Evolutionary conservation across 768 basidiomycete species (phyloP).

Genomic region (Suillus subaureus): DNA sequence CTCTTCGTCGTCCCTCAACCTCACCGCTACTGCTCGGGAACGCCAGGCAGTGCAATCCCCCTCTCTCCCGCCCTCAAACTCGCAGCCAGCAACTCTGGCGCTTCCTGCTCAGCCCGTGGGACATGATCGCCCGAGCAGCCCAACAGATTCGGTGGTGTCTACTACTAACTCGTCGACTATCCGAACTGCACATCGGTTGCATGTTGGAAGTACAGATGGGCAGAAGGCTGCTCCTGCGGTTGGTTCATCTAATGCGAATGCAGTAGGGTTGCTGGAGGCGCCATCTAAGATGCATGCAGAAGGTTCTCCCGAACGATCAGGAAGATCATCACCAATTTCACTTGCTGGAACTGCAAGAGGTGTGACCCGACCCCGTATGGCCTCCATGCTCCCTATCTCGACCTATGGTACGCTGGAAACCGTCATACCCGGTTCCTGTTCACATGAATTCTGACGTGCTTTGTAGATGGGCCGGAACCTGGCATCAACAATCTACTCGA

Average conservation of each 20-base stretch:
- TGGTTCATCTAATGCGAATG: slow-evolving; percentile 83
- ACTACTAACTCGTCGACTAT: slow-evolving; percentile 65
- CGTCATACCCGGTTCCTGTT: background rate
- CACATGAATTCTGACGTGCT: slow-evolving; percentile 6
- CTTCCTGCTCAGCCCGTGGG: slow-evolving; percentile 20
- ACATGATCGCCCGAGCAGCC: slow-evolving; percentile 69
- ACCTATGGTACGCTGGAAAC: slow-evolving; percentile 59
- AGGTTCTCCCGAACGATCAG: slow-evolving; percentile 71
- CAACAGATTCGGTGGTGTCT: slow-evolving; percentile 81
- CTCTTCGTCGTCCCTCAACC: slow-evolving; percentile 64
- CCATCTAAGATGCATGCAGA: slow-evolving; percentile 69
- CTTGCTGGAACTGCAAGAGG: slow-evolving; percentile 57
- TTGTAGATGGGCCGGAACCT: slow-evolving; percentile 83
- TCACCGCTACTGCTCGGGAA: slow-evolving; percentile 46
- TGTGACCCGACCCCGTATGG: slow-evolving; percentile 46
- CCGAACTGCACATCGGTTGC: slow-evolving; percentile 60
- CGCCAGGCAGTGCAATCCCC: slow-evolving; percentile 38
- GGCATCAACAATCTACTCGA: slow-evolving; percentile 89
- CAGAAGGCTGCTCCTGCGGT: slow-evolving; percentile 90
- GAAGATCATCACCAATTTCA: slow-evolving; percentile 75
- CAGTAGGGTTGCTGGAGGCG: slow-evolving; percentile 78
- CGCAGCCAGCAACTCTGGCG: slow-evolving; percentile 23
- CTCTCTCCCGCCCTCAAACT: slow-evolving; percentile 17
- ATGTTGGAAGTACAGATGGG: slow-evolving; percentile 71
- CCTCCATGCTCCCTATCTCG: slow-evolving; percentile 63